Base-by-base conservation (phyloP, 495 filamentous ascomycete species). In the Aspergillus avenaceus region DNA sequence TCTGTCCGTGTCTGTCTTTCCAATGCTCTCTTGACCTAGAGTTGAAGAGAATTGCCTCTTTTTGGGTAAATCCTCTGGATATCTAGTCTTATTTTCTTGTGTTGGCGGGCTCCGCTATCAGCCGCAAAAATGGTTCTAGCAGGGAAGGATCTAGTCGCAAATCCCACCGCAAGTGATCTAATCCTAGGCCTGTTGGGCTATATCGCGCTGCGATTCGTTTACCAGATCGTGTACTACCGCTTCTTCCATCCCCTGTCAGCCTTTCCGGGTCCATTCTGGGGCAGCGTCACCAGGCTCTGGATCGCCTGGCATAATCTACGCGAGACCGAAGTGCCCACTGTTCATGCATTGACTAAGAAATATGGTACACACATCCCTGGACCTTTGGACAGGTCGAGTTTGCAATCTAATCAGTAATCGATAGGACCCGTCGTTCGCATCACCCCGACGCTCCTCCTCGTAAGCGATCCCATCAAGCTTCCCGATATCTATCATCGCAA, bases 231-330 rank as follows among this genome's bases (percentile, higher is more conserved):
- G 24, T 69, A 77, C 52, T 79, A 80, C 45, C 68, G 69, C 36
- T 80, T 75, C 60, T 77, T 80, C 48, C 74, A 78, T 45, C 76
- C 77, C 5, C 60, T 82, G 2, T 54, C 66, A 2, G 55, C 55
- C 19, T 79, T 79, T 46, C 79, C 78, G 0, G 79, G 79, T 14
- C 78, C 79, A 1, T 80, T 80, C 58, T 78, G 72, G 74, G 78
- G 61, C 9, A 68, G 59, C 16, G 69, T 80, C 5, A 77, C 79
- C 18, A 59, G 73, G 26, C 62, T 82, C 2, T 79, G 75, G 70
- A 64, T 78, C 37, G 69, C 74, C 32, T 72, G 69, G 58, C 72
- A 74, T 52, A 74, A 73, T 47, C 18, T 75, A 37, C 61, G 65
- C n/a, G 66, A 64, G 32, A 73, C 70, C 5, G 72, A 77, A 40